phyloP scores from a whole-genome alignment of 108 stramenopile species.

The Aurantiochytrium sp. region DNA sequence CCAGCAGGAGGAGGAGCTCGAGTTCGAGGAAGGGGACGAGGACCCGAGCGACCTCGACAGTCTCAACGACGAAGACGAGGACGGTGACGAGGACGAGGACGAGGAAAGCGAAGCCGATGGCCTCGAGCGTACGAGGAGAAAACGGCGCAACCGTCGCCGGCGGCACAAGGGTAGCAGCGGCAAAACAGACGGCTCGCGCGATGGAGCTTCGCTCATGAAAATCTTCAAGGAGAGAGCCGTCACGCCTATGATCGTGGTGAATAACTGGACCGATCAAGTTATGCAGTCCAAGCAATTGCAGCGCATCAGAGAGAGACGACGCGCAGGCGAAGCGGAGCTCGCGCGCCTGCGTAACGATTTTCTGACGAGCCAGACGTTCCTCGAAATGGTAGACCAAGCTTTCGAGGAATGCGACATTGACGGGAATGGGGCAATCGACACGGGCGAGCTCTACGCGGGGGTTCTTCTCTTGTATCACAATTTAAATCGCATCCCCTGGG shows the following conservation, averaged over 20 bases:
- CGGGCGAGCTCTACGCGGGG: not conserved
- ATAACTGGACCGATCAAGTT: not conserved
- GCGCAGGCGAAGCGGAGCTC: not conserved
- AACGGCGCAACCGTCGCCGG: conserved; percentile 83
- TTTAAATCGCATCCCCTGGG: not conserved
- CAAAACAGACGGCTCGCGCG: conserved; percentile 89
- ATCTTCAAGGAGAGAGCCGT: too few relatives aligned
- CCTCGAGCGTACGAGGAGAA: conserved; percentile 71
- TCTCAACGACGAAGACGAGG: not conserved
- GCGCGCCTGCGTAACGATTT: not conserved
- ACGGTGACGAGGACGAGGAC: not conserved
- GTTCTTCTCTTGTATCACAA: not conserved
- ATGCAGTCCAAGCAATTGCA: not conserved
- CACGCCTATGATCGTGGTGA: not conserved
- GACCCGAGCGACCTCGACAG: too few relatives aligned
- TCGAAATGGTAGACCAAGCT: not conserved
- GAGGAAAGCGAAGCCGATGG: conserved; percentile 79
- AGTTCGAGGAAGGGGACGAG: not conserved
- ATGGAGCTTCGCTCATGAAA: conserved; percentile 59
- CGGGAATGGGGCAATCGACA: not conserved
- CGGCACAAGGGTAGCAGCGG: conserved; percentile 78
- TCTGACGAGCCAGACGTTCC: not conserved
- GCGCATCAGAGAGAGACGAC: not conserved
- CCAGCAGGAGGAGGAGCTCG: not conserved
- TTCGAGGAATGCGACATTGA: not conserved